Conservation (phyloP, 139 green algal species). For the Dunaliella primolecta region DNA sequence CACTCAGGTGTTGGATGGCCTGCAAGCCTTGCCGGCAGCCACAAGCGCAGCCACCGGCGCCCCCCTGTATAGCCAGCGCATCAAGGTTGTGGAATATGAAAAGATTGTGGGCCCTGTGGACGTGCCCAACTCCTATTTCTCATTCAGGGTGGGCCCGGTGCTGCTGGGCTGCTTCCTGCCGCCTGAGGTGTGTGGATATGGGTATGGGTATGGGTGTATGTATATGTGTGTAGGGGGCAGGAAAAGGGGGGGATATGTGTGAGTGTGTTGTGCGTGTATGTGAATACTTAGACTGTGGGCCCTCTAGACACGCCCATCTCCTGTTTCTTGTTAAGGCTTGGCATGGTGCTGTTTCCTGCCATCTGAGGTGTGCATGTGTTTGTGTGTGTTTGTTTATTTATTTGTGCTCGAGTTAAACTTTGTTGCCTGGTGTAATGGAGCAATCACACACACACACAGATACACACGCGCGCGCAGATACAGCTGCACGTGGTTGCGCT, state of each 20-base stretch:
- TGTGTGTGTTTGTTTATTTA: not conserved
- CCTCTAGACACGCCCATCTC: slow-evolving; percentile 5
- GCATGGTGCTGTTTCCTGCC: slow-evolving; percentile 6
- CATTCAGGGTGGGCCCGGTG: not conserved
- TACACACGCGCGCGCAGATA: too few relatives aligned
- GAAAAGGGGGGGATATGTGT: too few relatives aligned
- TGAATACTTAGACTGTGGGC: not conserved
- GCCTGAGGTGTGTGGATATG: not conserved
- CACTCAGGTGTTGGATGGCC: not conserved
- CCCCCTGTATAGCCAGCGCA: slow-evolving; percentile 10
- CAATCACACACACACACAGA: too few relatives aligned
- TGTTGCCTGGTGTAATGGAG: too few relatives aligned
- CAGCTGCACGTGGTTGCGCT: not conserved
- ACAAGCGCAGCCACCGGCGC: not conserved
- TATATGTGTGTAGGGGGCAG: not conserved
- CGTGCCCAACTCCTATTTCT: slow-evolving; percentile 1
- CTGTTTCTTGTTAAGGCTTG: not conserved
- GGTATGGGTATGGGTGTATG: not conserved
- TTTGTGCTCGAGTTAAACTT: too few relatives aligned
- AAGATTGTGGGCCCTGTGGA: slow-evolving; percentile 6
- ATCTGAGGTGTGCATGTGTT: not conserved
- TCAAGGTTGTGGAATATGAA: not conserved
- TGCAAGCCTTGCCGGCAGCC: not conserved
- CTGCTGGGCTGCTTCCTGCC: slow-evolving; percentile 16
- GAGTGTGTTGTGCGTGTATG: not conserved